These are phyloP conservation scores for Pichia sp. DNA, from an alignment of 1,139 yeast genomes.

Conservation along the genomic window DNA sequence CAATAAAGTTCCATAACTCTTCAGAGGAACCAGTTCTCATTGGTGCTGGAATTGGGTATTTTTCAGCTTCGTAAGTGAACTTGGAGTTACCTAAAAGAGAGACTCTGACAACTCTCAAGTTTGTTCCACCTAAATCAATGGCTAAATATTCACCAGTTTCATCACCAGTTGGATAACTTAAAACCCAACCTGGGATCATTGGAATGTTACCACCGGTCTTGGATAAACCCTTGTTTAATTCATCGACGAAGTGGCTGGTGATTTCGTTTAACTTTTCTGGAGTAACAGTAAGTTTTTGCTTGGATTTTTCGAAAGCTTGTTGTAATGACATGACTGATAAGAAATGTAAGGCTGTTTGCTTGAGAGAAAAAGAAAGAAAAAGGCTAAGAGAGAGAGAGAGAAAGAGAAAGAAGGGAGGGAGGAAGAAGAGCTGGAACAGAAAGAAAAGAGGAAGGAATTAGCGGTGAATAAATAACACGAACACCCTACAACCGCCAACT, in stretches of 20 bases:
- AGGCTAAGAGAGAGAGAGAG: not conserved
- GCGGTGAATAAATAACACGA: too few species aligned
- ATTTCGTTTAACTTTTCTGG: constrained; percentile 60
- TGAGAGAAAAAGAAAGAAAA: not conserved
- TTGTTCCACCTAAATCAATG: constrained; percentile 95
- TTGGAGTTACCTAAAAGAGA: constrained; percentile 74
- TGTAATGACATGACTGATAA: constrained; percentile 12
- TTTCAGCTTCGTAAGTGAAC: constrained; percentile 81
- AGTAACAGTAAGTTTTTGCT: constrained; percentile 62
- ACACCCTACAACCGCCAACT: too few species aligned
- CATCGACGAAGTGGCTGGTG: constrained; percentile 65
- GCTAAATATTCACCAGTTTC: constrained; percentile 91
- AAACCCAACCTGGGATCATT: constrained; percentile 97
- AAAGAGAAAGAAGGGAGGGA: not conserved
- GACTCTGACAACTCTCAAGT: constrained; percentile 85
- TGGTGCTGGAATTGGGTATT: constrained; percentile 68
- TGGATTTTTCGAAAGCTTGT: constrained; percentile 42
- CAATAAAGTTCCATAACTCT: constrained; percentile 82
- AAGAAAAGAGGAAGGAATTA: not conserved
- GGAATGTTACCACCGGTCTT: constrained; percentile 83
- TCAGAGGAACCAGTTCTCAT: constrained; percentile 78
- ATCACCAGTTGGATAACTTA: constrained; percentile 88
- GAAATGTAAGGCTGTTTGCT: not conserved
- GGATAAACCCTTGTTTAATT: constrained; percentile 78
- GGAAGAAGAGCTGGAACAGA: not conserved